Evolutionary conservation across 1,284 basidiomycete species (phyloP).

Genomic region (Leccinum ponderosum): DNA sequence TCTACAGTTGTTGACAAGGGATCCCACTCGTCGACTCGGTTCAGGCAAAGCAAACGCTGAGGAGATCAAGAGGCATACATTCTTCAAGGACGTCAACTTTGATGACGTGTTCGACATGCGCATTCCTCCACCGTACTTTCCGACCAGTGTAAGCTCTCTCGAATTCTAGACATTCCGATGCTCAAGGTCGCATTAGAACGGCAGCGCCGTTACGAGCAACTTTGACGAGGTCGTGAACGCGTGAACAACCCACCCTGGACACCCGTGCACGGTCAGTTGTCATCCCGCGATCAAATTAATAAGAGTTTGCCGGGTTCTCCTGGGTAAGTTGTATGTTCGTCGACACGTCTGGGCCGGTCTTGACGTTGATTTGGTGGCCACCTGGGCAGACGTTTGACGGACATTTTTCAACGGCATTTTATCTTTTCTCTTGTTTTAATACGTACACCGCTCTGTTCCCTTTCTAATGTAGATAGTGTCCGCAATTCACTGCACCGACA

Average conservation of each 20-base stretch:
- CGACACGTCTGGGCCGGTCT: not conserved
- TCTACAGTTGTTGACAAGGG: constrained; percentile 83
- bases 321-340: constrained; percentile 57
- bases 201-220: constrained; percentile 81
- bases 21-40: constrained; percentile 92
- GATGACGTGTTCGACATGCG: constrained; percentile 96
- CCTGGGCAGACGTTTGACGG: constrained; percentile 68
- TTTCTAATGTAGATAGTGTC: constrained; percentile 42
- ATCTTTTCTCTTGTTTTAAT: constrained; percentile 36
- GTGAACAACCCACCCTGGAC: constrained; percentile 98
- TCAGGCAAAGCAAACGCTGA: constrained; percentile 93
- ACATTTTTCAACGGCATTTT: constrained; percentile 32
- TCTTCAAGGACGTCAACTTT: constrained; percentile 98
- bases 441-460: constrained; percentile 33
- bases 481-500: not conserved
- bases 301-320: constrained; percentile 95
- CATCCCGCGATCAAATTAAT: constrained; percentile 79
- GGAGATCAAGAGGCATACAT: constrained; percentile 97
- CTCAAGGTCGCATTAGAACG: constrained; percentile 49
- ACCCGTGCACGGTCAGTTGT: constrained; percentile 94
- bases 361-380: constrained; percentile 47
- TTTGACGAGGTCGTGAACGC: constrained; percentile 90
- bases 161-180: not conserved
- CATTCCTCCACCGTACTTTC: constrained; percentile 97
- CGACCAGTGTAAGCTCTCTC: constrained; percentile 75